Evolutionary conservation across 2,329 filamentous ascomycete genomes (phyloP), one percentile per base, ranked within the genome.

Genomic region (Grosmannia penicillata): DNA sequence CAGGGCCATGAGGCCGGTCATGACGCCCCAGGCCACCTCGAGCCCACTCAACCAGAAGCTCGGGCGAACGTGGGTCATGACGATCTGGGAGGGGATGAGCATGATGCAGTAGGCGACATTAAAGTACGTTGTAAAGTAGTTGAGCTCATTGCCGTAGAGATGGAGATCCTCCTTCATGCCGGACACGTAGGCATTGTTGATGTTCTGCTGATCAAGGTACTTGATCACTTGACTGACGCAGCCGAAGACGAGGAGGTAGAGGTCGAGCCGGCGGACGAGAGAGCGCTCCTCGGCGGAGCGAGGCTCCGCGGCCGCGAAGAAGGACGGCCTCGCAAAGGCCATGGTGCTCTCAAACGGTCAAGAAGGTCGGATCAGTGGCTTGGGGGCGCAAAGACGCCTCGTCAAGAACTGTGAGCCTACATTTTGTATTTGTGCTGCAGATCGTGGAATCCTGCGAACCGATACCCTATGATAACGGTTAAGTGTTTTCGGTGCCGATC

Each of bases 61-160:
- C 0, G 64, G 60, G 13, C 66, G 41, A 1, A 64, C 64, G 42
- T 68, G 62, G 2, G 47, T 37, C 13, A 68, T 49, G 42, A 68
- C 68, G 5, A 24, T 15, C 11, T 22, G 21, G 8, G 33, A 11
- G 19, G 33, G 33, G 30, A 56, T 53, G 24, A 61, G 52, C 0
- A 56, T 56, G 53, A 77, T 58, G 0, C 72, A 66, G 45, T 78
- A 78, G 8, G 73, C 72, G 1, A 70, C 62, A 0, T 68, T 75
- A 60, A 72, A 78, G 23, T 61, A 64, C 0, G 70, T 65, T 33
- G 51, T 53, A 40, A 61, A 53, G 41, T 71, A 66, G 39, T 74
- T 72, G 25, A 74, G 56, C 40, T 75, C 55, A 42, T 73, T 73
- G 1, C 61, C 59, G 36, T 67, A 62, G 13, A 75, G 51, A 2